phyloP scores from a whole-genome alignment of 805 yeast genomes.

The Vanderwaltozyma polyspora region DNA sequence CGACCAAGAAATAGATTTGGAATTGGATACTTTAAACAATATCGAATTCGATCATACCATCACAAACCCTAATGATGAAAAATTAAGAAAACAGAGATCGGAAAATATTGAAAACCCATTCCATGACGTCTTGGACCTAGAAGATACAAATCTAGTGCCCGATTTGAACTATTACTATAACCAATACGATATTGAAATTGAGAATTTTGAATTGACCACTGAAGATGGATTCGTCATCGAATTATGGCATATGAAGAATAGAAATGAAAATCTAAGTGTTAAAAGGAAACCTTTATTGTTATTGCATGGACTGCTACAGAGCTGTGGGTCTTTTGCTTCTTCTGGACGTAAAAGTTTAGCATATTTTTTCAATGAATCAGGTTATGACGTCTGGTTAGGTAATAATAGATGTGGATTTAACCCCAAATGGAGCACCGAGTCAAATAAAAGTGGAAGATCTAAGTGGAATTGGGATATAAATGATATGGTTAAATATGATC shows the following conservation, averaged over 20 bases:
- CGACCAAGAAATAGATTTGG: constrained; percentile 7
- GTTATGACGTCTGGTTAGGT: constrained; percentile 86
- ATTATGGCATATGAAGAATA: constrained; percentile 38
- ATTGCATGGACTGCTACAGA: constrained; percentile 80
- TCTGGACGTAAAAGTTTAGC: constrained; percentile 76
- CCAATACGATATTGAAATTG: constrained; percentile 48
- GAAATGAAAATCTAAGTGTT: constrained; percentile 4
- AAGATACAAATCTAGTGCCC: constrained; percentile 31
- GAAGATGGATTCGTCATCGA: constrained; percentile 70
- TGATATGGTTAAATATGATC: constrained; percentile 72
- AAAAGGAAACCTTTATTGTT: constrained; percentile 49
- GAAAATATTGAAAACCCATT: constrained; percentile 17
- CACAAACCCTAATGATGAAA: constrained; percentile 6
- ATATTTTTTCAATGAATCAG: constrained; percentile 38
- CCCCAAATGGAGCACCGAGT: constrained; percentile 45
- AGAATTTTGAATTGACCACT: constrained; percentile 52
- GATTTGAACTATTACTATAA: constrained; percentile 60
- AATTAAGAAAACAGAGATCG: not conserved
- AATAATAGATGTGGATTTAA: constrained; percentile 81
- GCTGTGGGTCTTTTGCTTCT: constrained; percentile 76
- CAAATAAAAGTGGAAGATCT: constrained; percentile 6
- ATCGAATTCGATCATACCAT: constrained; percentile 24
- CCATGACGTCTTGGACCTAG: constrained; percentile 15
- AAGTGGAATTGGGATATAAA: constrained; percentile 93
- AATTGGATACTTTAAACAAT: constrained; percentile 16